Base-by-base conservation (phyloP, 164 flowering plant genomes). In the Aristolochia fimbriata region DNA sequence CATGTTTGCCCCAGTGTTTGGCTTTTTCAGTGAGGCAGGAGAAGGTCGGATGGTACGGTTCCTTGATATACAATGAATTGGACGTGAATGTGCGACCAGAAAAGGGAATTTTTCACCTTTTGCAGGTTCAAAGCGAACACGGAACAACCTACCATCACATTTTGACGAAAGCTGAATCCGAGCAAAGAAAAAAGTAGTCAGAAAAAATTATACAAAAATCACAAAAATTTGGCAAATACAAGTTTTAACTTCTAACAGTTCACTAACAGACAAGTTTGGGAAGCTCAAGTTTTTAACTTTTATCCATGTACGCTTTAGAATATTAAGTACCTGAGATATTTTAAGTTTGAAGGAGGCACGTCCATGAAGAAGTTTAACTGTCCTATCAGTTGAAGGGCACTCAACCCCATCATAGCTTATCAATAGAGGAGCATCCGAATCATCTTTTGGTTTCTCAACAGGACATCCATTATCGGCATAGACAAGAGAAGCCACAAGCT, bases 341-440 rank as follows among this genome's bases (percentile, higher is more conserved):
- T 83, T 91, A 43, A 91, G 84, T 76, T 83, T 88, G 67, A 91
- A 88, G 54, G 96, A 82, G 37, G 97, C 96, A 64, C 80, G 80
- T 25, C 96, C 97, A 60, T 76, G 76, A 61, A 78, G 63, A 47
- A 86, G 58, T 78, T 81, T 84, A 65, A 81, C 73, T 22, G 91
- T 91, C 69, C 82, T 77, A 73, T 80, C 78, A 61, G 55, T 70
- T 64, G 89, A 80, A 65, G 86, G 75, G 70, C 72, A 83, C 73
- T 91, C 97, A 70, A 78, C 73, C 61, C 97, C 96, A 70, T 86
- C 93, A 71, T 68, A 78, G 69, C 73, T 84, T 69, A 82, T 74
- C 61, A 91, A 72, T 65, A 91, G 89, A 20, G 97, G 85, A 65
- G 93, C 84, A 72, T 91, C 96, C 47, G 69, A 79, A 68, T 83